A percentile compares a stretch with the other conserved stretches of the same genome.
Conservation (phyloP, 192 early-diverging fungal genomes). For the Thamnidium elegans region DNA sequence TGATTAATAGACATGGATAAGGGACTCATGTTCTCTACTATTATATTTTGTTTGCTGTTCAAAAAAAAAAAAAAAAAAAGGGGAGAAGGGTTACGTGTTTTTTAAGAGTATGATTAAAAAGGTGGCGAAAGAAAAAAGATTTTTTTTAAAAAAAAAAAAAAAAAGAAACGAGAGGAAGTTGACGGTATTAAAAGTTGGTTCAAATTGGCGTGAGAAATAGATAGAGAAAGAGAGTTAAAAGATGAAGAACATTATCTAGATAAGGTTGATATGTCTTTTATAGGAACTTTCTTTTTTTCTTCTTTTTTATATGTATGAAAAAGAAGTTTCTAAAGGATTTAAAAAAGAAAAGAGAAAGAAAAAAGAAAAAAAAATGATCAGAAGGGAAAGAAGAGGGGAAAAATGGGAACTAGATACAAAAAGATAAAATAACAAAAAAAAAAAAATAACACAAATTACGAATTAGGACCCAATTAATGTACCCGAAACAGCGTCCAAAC, state of each 20-base stretch:
- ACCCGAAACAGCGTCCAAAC: slow-evolving; percentile 12
- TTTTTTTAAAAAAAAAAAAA: not conserved
- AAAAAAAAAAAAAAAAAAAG: not conserved
- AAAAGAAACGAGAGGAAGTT: not conserved
- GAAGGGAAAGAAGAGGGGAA: slow-evolving; percentile 4
- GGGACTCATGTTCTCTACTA: slow-evolving; percentile 4
- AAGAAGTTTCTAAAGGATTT: not conserved
- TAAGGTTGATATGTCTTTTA: not conserved
- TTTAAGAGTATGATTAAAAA: too few species aligned
- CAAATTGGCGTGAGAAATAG: not conserved
- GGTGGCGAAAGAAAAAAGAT: too few species aligned
- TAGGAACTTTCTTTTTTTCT: not conserved
- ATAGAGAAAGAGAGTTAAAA: not conserved
- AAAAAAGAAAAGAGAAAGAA: not conserved
- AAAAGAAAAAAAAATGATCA: slow-evolving; percentile 5
- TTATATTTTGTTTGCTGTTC: too few species aligned
- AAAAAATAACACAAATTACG: slow-evolving; percentile 11
- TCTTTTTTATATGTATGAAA: not conserved
- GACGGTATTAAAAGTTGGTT: not conserved
- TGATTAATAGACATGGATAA: slow-evolving; percentile 21
- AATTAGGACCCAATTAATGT: slow-evolving; percentile 21
- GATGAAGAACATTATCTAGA: not conserved
- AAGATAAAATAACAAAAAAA: slow-evolving; percentile 10
- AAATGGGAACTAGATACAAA: slow-evolving; percentile 8
- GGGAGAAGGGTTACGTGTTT: not conserved